phyloP scores from a whole-genome alignment of 192 early-diverging fungal species.

The Chytriomyces sp. region DNA sequence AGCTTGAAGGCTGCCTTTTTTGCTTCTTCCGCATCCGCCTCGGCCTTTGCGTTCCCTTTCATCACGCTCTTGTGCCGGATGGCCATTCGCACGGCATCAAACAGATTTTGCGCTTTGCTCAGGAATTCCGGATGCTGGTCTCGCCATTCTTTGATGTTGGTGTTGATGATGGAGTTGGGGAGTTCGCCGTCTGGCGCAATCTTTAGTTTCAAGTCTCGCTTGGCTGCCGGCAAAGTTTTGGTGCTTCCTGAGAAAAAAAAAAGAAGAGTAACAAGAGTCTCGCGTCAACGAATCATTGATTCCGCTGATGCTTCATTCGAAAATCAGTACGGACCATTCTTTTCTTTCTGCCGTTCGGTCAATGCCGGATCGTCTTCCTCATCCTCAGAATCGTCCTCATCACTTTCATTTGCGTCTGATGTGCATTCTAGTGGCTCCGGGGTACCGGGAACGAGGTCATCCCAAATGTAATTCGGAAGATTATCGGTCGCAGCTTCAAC shows the following conservation, averaged over 20 bases:
- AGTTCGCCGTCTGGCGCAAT: constrained; percentile 56
- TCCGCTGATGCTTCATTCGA: background rate
- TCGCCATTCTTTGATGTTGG: constrained; percentile 44
- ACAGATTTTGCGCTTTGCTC: background rate
- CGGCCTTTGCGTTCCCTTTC: constrained; percentile 4
- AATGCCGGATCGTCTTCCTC: no score
- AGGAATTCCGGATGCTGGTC: constrained; percentile 28
- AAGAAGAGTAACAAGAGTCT: background rate
- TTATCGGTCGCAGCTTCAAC: background rate
- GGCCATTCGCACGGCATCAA: constrained; percentile 18
- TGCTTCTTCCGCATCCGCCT: background rate
- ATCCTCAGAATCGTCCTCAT: no score
- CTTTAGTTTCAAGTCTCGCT: background rate
- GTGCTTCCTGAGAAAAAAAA: background rate
- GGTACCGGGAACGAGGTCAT: constrained; percentile 4
- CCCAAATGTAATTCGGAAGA: background rate
- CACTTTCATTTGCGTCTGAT: no score
- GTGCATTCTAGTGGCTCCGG: background rate
- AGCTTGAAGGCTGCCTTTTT: constrained; percentile 55
- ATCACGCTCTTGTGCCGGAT: constrained; percentile 5
- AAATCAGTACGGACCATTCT: background rate
- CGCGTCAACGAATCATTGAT: background rate
- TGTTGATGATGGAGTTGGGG: constrained; percentile 50
- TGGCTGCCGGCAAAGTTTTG: background rate
- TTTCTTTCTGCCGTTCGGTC: no score